Base-by-base conservation (phyloP, 129 eudicot genomes). In the Rutidosis leptorrhynchoides region DNA sequence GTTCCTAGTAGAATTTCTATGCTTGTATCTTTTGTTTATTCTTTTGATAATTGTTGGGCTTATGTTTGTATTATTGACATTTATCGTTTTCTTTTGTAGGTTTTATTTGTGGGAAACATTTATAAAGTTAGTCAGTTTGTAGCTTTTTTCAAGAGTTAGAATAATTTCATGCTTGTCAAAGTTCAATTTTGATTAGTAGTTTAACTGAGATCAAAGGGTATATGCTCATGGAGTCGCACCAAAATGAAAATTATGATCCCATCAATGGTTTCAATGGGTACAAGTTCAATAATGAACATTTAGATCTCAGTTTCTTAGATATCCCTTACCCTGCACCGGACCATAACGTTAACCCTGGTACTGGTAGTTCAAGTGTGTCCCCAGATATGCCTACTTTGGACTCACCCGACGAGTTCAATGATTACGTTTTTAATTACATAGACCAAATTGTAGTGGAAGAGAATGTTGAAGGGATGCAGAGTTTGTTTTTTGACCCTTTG, bases 371-470 rank as follows among this genome's bases (percentile, higher is more conserved):
- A 12, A 46, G 58, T 67, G 72, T 73, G 15, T 79, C 89, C 11
- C 65, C 81, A 2, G 58, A 51, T 30, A 40, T 62, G 60, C 75
- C 81, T 67, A 73, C 80, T 2, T 69, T 64, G 20, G 82, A 81
- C 55, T 90, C 95, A 22, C 88, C 92, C 0, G 97, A 90, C 61
- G 95, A 87, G 16, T 78, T 78, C 71, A 75, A 75, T 54, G 97
- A 90, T 54, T 76, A 76, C 30, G 84, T 88, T 66, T 71, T 87
- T 8, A 76, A 82, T 70, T 90, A 66, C 69, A 83, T 90, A 25
- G 79, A 80, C 62, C 91, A 82, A 68, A 82, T 90, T 58, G 82
- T 90, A 20, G 64, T 90, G 71, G 97, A 87, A 82, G 97, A 90
- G 77, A 75, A 82, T 45, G 75, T 82, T 70, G 97, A 90, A 46